Evolutionary conservation across 805 yeast species (phyloP).

Genomic region (Saturnispora silvae): DNA sequence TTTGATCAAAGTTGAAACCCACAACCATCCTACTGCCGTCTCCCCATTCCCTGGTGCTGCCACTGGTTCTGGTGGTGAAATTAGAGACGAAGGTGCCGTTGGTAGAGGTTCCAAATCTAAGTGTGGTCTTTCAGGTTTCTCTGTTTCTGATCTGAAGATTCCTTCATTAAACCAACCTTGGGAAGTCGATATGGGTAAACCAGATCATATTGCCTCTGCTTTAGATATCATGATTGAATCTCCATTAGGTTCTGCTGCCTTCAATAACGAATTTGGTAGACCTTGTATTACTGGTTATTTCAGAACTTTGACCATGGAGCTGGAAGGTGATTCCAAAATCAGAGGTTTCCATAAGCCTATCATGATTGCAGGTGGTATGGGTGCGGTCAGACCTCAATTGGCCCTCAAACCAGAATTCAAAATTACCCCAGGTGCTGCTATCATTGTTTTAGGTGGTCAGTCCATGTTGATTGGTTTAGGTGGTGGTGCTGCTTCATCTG

Average conservation of each 20-base stretch:
- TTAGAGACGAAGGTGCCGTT: conserved; percentile 99
- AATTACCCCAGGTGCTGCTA: conserved; percentile 83
- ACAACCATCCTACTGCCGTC: conserved; percentile 98
- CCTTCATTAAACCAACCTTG: conserved; percentile 87
- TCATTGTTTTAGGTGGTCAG: conserved; percentile 95
- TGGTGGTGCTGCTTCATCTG: conserved; percentile 98
- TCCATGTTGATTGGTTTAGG: conserved; percentile 97
- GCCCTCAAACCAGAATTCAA: conserved; percentile 72
- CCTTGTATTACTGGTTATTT: conserved; percentile 96
- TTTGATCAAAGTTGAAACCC: conserved; percentile 93
- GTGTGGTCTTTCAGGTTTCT: conserved; percentile 90
- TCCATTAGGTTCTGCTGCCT: conserved; percentile 95
- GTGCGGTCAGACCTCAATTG: conserved; percentile 87
- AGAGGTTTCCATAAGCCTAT: conserved; percentile 98
- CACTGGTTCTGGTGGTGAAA: conserved; percentile 99
- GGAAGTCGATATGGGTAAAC: conserved; percentile 88
- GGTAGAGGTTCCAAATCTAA: conserved; percentile 97
- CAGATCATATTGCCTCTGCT: conserved; percentile 85
- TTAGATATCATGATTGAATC: conserved; percentile 95
- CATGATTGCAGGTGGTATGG: conserved; percentile 99
- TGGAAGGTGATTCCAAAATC: conserved; percentile 53
- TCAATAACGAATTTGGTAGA: conserved; percentile 97
- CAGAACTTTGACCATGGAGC: conserved; percentile 83
- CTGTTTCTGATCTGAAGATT: conserved; percentile 82
- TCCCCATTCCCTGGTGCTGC: conserved; percentile 99